Evolutionary conservation across 1,284 basidiomycete genomes (phyloP).

Genomic region (Pseudozyma sp.): DNA sequence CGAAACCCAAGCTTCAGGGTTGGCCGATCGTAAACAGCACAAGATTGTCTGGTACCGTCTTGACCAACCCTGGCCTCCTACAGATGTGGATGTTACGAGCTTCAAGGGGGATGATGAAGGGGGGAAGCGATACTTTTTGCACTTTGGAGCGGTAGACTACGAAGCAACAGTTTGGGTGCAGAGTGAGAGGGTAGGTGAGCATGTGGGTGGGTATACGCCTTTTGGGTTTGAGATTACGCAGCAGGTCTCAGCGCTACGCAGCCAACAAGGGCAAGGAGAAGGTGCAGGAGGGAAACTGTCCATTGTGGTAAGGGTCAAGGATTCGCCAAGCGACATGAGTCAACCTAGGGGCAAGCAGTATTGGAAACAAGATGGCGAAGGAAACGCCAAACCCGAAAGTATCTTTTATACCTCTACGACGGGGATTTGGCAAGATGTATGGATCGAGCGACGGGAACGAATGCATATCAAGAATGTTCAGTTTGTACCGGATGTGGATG

Average conservation of each 20-base stretch:
- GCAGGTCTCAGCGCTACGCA: background rate
- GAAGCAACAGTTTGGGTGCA: slow-evolving; percentile 44
- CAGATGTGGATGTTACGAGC: background rate
- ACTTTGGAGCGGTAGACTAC: slow-evolving; percentile 57
- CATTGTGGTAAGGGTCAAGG: slow-evolving; percentile 36
- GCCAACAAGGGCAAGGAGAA: background rate
- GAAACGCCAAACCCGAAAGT: slow-evolving; percentile 26
- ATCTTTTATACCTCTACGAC: slow-evolving; percentile 57
- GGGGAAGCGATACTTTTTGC: slow-evolving; percentile 23
- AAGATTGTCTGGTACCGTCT: slow-evolving; percentile 30
- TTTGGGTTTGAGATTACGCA: slow-evolving; percentile 47
- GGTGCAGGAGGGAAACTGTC: background rate
- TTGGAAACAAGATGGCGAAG: slow-evolving; percentile 36
- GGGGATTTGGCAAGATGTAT: slow-evolving; percentile 53
- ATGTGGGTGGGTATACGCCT: slow-evolving; percentile 27
- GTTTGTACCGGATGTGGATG: slow-evolving; percentile 44
- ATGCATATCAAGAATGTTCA: slow-evolving; percentile 22
- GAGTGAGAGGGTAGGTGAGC: slow-evolving; percentile 25
- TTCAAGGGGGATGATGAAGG: background rate
- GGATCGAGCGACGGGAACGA: slow-evolving; percentile 32
- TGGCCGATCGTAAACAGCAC: slow-evolving; percentile 8
- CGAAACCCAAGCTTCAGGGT: slow-evolving; percentile 24
- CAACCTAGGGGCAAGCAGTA: slow-evolving; percentile 55
- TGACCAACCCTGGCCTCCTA: background rate
- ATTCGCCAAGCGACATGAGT: slow-evolving; percentile 39